These are phyloP conservation scores for Kodamaea jinghongensis DNA, from an alignment of 805 yeast genomes.

Conservation along the genomic window DNA sequence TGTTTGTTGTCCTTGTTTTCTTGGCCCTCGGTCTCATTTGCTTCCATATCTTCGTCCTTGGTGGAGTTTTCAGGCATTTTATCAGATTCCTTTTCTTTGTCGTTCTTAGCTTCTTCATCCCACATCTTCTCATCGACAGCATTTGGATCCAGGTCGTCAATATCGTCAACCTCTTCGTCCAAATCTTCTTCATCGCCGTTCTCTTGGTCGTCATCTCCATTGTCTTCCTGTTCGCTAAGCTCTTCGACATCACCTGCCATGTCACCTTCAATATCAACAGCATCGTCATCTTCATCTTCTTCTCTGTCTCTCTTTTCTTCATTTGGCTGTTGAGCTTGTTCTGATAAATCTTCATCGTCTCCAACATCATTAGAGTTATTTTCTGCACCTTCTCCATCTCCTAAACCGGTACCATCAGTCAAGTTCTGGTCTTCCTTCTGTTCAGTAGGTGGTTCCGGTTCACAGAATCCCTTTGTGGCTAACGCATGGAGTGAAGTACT, in stretches of 20 bases:
- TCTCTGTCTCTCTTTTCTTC: conserved; percentile 63
- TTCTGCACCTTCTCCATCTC: conserved; percentile 88
- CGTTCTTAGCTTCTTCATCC: conserved; percentile 84
- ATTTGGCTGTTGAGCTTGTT: conserved; percentile 71
- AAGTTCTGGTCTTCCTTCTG: conserved; percentile 58
- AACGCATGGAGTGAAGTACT: conserved; percentile 54
- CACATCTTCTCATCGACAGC: conserved; percentile 97
- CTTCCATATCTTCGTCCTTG: conserved; percentile 27
- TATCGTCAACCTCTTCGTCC: conserved; percentile 86
- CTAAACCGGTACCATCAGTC: conserved; percentile 87
- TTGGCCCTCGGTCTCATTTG: conserved; percentile 42
- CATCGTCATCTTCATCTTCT: conserved; percentile 76
- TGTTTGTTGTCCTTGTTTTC: conserved; percentile 45
- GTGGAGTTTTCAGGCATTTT: conserved; percentile 55
- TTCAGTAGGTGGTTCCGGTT: conserved; percentile 77
- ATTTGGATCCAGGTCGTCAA: conserved; percentile 89
- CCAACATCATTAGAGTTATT: conserved; percentile 81
- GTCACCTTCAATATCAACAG: conserved; percentile 93
- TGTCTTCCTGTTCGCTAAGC: conserved; percentile 60
- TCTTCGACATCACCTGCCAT: conserved; percentile 94
- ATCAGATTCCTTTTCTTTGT: conserved; percentile 82
- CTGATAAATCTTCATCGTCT: conserved; percentile 86
- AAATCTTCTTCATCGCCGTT: conserved; percentile 53
- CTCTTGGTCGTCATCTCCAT: conserved; percentile 43
- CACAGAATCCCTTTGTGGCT: conserved; percentile 83